A percentile compares a stretch with the other conserved stretches of the same genome.
Evolutionary conservation across 768 basidiomycete genomes (phyloP).

Genomic region (Lentinula sp.): DNA sequence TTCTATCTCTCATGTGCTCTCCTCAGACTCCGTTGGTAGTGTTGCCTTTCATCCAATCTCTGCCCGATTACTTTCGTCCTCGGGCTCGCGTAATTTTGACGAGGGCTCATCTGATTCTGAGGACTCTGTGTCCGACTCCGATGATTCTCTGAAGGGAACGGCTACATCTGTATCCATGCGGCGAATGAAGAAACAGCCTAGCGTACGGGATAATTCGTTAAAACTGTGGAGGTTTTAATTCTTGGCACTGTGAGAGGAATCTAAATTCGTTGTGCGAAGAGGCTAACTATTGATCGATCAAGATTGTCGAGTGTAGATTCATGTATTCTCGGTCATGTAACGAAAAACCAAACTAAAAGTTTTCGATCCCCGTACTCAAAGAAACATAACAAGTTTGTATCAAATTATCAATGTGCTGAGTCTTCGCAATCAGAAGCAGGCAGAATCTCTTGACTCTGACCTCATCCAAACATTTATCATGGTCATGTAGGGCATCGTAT

Average conservation of each 20-base stretch:
- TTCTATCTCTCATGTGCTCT: not conserved
- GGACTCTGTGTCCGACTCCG: conserved; percentile 14
- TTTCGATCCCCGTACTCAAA: too few relatives aligned
- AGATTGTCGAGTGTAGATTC: too few relatives aligned
- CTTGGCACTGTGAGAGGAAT: not conserved
- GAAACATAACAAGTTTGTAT: too few relatives aligned
- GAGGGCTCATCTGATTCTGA: conserved; percentile 15
- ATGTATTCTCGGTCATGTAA: too few relatives aligned
- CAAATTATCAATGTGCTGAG: too few relatives aligned
- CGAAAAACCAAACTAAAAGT: too few relatives aligned
- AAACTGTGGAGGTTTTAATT: conserved; percentile 17
- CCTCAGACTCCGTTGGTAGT: conserved; percentile 65
- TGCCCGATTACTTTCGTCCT: conserved; percentile 54
- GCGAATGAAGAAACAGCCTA: conserved; percentile 4
- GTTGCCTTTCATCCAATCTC: conserved; percentile 67
- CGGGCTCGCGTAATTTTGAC: conserved; percentile 75
- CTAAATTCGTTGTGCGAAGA: too few relatives aligned
- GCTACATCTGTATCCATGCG: not conserved
- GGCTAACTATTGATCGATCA: too few relatives aligned
- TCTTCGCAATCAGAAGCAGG: too few relatives aligned
- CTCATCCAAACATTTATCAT: too few relatives aligned
- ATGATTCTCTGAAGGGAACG: conserved; percentile 7
- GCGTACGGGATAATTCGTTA: conserved; percentile 14
- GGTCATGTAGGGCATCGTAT: too few relatives aligned
- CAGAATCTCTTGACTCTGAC: too few relatives aligned